Percentiles rank a stretch among this genome's conserved stretches.
Evolutionary conservation across 331 rosid genomes (phyloP).

Genomic region (Acacia pycnantha): DNA sequence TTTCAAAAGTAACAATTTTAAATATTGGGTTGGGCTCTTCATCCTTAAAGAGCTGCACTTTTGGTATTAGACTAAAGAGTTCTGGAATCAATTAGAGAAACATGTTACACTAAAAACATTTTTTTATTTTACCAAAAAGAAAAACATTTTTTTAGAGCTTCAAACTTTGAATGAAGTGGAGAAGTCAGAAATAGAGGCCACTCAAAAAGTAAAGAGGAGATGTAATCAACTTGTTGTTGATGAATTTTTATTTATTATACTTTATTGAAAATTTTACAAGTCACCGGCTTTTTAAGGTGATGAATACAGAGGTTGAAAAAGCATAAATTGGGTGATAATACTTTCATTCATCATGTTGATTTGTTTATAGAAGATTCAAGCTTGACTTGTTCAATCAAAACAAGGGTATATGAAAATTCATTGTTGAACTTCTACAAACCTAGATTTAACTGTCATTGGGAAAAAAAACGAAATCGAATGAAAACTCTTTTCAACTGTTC

Average conservation of each 20-base stretch:
- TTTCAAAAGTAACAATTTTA: constrained; percentile 24
- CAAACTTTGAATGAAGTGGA: neutral
- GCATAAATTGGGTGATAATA: neutral
- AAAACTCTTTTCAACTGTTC: neutral
- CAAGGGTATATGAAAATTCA: neutral
- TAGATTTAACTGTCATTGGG: neutral
- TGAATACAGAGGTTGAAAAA: neutral
- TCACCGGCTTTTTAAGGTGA: neutral
- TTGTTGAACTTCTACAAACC: neutral
- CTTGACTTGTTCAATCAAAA: neutral
- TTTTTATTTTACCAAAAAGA: too few species aligned
- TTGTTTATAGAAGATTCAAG: neutral
- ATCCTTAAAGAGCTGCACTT: constrained; percentile 5
- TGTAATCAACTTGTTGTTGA: neutral
- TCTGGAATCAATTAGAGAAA: neutral
- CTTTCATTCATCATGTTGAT: neutral
- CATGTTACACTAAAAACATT: neutral
- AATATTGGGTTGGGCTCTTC: constrained; percentile 12
- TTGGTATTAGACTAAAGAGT: constrained; percentile 4
- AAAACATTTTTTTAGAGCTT: neutral
- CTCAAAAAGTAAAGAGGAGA: neutral
- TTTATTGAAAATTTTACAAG: neutral
- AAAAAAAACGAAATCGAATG: neutral
- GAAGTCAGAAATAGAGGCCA: neutral
- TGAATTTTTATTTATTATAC: neutral